Evolutionary conservation across 140 eudicot species (phyloP), one percentile per base, ranked within the genome.

Genomic region (Oenanthe javanica): DNA sequence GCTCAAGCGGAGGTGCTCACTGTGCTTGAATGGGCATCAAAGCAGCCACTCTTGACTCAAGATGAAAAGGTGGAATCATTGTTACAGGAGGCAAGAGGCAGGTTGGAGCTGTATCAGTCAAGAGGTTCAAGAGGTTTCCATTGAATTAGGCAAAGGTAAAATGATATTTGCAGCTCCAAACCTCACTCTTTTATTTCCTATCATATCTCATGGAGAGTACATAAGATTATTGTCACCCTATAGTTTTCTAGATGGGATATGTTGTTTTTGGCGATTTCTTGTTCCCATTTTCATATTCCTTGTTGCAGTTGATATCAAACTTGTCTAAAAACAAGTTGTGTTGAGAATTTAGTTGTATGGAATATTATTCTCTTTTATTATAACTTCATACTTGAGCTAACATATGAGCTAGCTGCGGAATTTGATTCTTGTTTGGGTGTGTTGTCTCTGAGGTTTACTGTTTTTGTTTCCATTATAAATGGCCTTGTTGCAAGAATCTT

Each of bases 1-100:
- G 96, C 96, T 4, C 86, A 93, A 57, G 94, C 90, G 2, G 88
- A 89, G n/a, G 96, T 86, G 9, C 87, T 91, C 43, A 88, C 83
- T 9, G 88, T 88, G 76, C 84, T 93, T 66, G 94, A 91, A 81
- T 90, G 96, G 96, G 91, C 93, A 7, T 83, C 91, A 27, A 91
- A 91, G 78, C 97, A 89, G 48, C 51, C 85, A 8, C 16, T 64
- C 31, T 77, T 89, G 54, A 88, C 84, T 45, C 97, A 89, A 76
- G 94, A 89, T 77, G 81, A 86, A 47, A 21, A 2, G 23, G 81
- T 88, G 40, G 92, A 86, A 61, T 46, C 77, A 9, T 83, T 89
- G 75, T 75, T 86, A 50, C 81, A 64, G 23, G 88, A 86, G 61
- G 89, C 88, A 2, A 89, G 86, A 79, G 77, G 87, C 55, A 87